Base-by-base conservation (phyloP, 441 rosid species). In the Aleurites moluccanus region DNA sequence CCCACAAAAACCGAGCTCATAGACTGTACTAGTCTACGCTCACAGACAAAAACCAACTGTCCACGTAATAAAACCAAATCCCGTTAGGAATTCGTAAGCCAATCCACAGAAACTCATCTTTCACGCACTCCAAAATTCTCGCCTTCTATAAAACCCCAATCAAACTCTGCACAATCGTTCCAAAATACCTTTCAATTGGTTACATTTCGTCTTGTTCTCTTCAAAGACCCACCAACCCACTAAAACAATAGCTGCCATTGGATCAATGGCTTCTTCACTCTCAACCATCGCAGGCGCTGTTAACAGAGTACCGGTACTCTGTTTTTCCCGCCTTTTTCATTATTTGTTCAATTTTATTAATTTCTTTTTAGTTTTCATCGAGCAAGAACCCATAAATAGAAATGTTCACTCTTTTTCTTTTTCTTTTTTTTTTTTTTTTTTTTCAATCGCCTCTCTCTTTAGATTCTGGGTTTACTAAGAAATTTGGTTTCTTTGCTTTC, bases 261-360 rank as follows among this genome's bases (percentile, higher is more conserved):
- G 73, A 64, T 75, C 83, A 59, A 86, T 86, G 89, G 77, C 86
- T 69, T 33, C 85, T 40, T 67, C 80, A 42, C 71, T 84, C 52
- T 83, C 81, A 2, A 59, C 89, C 76, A 69, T 84, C 18, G 38
- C 6, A 35, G 85, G 79, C 30, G 66, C 82, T 55, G 74, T 79
- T 64, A 82, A 80, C 79, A 77, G 76, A 68, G 59, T 33, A 16
- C 77, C 72, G 78, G 83, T 84, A 84, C 81, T 25, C 0, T 33
- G 52, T 35, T 81, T 76, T 73, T 76, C 78, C 79, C 82, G 73
- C 79, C 63, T 50, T 53, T 73, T 70, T 64, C 20, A 14, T 15
- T 25, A 3, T n/a, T 3, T 61, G 28, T 7, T 35, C 38, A 35
- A 4, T 35, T 35, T 35, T 35, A 35, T 38, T 27, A 65, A 28